Conservation (phyloP, 2,329 filamentous ascomycete genomes). For the Aureobasidium sp. region DNA sequence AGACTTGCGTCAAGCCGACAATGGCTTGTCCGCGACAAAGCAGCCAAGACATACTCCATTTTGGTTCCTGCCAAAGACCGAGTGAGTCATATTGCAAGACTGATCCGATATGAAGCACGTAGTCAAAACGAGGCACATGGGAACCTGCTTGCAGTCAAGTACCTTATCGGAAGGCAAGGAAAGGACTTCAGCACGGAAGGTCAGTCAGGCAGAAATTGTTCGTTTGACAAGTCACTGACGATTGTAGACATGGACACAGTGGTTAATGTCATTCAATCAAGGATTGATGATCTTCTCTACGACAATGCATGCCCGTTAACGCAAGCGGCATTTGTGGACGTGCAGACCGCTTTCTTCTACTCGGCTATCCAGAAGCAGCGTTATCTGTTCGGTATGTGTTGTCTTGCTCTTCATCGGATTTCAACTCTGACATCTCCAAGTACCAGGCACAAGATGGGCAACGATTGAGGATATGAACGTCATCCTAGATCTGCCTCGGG, state of each 20-base stretch:
- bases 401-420: too few relatives aligned
- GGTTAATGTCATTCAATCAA: neutral
- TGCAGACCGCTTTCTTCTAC: slow-evolving; percentile 16
- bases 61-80: slow-evolving; percentile 20
- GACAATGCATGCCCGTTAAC: slow-evolving; percentile 25
- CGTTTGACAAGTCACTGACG: neutral
- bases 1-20: slow-evolving; percentile 58
- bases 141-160: slow-evolving; percentile 22
- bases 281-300: slow-evolving; percentile 14
- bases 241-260: neutral
- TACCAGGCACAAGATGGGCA: slow-evolving; percentile 2
- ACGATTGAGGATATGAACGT: neutral
- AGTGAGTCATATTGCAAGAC: neutral
- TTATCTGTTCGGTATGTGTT: neutral
- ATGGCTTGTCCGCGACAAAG: slow-evolving; percentile 77
- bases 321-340: slow-evolving; percentile 29
- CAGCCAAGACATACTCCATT: slow-evolving; percentile 55
- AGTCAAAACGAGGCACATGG: slow-evolving; percentile 28
- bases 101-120: neutral
- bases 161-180: slow-evolving; percentile 15
- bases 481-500: neutral
- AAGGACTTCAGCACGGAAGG: neutral
- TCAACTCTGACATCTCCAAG: neutral
- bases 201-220: neutral
- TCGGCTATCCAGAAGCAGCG: neutral